phyloP scores from a whole-genome alignment of 1,284 basidiomycete genomes.

The Trametes versicolor region DNA sequence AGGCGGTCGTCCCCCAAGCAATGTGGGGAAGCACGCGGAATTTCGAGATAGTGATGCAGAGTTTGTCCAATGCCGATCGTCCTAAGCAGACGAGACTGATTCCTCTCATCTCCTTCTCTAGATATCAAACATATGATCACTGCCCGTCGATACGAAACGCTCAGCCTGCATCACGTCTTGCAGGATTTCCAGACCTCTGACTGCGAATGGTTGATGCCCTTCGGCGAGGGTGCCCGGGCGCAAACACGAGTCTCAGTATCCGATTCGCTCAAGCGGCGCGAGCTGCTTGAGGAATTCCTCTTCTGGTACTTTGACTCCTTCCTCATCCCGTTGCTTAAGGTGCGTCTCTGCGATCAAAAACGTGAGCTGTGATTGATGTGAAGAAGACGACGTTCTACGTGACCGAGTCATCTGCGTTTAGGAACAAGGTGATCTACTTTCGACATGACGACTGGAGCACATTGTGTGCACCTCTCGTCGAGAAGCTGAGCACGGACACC shows the following conservation, averaged over 20 bases:
- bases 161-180: slow-evolving; percentile 83
- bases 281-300: slow-evolving; percentile 86
- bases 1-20: slow-evolving; percentile 75
- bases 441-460: slow-evolving; percentile 94
- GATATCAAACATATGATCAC: slow-evolving; percentile 79
- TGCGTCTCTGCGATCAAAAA: slow-evolving; percentile 43
- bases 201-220: slow-evolving; percentile 83
- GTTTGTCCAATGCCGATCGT: slow-evolving; percentile 54
- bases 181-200: slow-evolving; percentile 83
- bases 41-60: slow-evolving; percentile 63
- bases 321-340: slow-evolving; percentile 83
- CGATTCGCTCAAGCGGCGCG: slow-evolving; percentile 79
- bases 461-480: slow-evolving; percentile 84
- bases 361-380: not conserved
- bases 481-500: slow-evolving; percentile 72
- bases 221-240: slow-evolving; percentile 46
- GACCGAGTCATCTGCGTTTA: slow-evolving; percentile 90
- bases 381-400: slow-evolving; percentile 91
- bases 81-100: not conserved
- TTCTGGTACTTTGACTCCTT: slow-evolving; percentile 95
- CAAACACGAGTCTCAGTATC: slow-evolving; percentile 66
- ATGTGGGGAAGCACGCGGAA: slow-evolving; percentile 87
- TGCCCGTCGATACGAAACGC: slow-evolving; percentile 82
- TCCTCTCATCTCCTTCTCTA: slow-evolving; percentile 43
- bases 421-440: slow-evolving; percentile 92